Percentiles rank a stretch among this genome's conserved stretches.
Evolutionary conservation across 2,329 filamentous ascomycete species (phyloP).

Genomic region (Penicillium sp.): DNA sequence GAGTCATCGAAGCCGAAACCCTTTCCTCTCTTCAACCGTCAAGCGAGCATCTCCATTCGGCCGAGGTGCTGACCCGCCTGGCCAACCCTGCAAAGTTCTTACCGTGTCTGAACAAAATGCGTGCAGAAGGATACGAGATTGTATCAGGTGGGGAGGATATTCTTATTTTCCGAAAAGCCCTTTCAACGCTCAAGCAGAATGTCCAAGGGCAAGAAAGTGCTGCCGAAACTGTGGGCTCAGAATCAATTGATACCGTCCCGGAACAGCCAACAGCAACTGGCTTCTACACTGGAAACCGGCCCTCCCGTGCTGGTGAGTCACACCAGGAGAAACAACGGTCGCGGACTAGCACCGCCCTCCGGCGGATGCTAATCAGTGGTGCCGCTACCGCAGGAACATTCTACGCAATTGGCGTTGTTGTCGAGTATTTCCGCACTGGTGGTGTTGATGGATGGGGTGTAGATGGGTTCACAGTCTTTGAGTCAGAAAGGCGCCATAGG

Average conservation of each 20-base stretch:
- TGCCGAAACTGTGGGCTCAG: not conserved
- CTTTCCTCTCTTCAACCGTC: conserved; percentile 36
- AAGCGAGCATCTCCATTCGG: conserved; percentile 31
- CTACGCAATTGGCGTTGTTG: conserved; percentile 47
- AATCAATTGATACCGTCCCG: not conserved
- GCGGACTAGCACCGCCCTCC: conserved; percentile 28
- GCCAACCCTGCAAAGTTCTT: conserved; percentile 49
- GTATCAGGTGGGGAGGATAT: conserved; percentile 47
- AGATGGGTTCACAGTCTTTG: conserved; percentile 45
- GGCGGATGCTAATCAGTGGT: conserved; percentile 43
- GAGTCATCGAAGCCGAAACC: conserved; percentile 39
- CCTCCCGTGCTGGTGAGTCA: not conserved
- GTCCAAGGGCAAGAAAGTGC: not conserved
- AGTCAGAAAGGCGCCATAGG: conserved; percentile 39
- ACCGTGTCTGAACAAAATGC: conserved; percentile 44
- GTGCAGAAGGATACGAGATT: conserved; percentile 48
- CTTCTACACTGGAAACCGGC: not conserved
- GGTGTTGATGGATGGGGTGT: conserved; percentile 44
- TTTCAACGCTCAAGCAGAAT: not conserved
- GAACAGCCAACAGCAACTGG: not conserved
- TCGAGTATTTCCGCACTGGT: conserved; percentile 49
- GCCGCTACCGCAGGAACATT: conserved; percentile 42
- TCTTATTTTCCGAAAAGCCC: conserved; percentile 43
- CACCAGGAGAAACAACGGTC: not conserved
- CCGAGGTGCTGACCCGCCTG: conserved; percentile 44